Conservation (phyloP, 2,329 filamentous ascomycete species). For the Aureobasidium sp. region DNA sequence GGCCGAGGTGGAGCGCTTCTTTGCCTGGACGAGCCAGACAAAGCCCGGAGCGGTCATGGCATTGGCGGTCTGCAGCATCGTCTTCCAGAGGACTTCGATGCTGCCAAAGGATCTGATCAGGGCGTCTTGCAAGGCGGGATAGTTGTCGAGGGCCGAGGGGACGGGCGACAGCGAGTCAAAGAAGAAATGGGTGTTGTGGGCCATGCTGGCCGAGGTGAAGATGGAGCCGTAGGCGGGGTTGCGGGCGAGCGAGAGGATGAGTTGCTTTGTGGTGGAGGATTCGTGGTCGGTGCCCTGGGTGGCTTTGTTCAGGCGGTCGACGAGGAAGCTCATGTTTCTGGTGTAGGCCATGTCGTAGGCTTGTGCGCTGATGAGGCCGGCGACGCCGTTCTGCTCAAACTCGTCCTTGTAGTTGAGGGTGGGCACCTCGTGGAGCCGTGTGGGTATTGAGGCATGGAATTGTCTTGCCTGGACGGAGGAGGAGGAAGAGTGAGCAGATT, state of each 20-base stretch:
- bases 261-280: conserved; percentile 54
- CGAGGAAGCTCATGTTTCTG: conserved; percentile 68
- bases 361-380: conserved; percentile 58
- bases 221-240: conserved; percentile 67
- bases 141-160: conserved; percentile 42
- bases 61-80: conserved; percentile 72
- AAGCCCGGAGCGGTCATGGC: conserved; percentile 97
- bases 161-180: conserved; percentile 45
- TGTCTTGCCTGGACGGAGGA: conserved; percentile 10
- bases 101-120: conserved; percentile 71
- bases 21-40: conserved; percentile 71
- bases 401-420: conserved; percentile 11
- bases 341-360: conserved; percentile 74
- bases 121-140: conserved; percentile 47
- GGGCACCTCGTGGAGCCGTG: conserved; percentile 15
- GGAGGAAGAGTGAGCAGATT: conserved; percentile 2
- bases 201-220: conserved; percentile 97
- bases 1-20: conserved; percentile 18
- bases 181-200: conserved; percentile 85
- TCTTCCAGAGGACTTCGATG: conserved; percentile 70
- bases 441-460: conserved; percentile 10
- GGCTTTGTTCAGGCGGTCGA: conserved; percentile 68
- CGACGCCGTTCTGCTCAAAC: conserved; percentile 12
- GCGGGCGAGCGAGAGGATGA: conserved; percentile 70
- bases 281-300: conserved; percentile 61